Evolutionary conservation across 2,329 filamentous ascomycete species (phyloP), one percentile per base, ranked within the genome.

Genomic region (Aphanoascus verrucosus): DNA sequence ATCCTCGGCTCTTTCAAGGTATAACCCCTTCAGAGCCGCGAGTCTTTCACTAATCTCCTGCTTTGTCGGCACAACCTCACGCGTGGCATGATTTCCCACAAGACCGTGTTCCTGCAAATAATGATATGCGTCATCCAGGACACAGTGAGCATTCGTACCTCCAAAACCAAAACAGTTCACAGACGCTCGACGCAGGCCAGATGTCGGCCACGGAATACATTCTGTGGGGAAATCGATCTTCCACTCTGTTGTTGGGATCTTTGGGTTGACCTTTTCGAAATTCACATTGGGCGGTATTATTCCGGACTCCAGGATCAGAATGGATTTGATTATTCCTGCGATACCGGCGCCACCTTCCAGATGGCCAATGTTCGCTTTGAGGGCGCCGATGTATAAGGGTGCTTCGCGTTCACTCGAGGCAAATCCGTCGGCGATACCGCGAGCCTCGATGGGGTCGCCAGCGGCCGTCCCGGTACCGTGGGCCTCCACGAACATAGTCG

Each of bases 261-360:
- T 59, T 4, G 65, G 64, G 45, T 67, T 68, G 3, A 60, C 32
- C 5, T 44, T 64, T 34, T 62, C 41, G 31, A 67, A 64, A 9
- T 58, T 58, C 7, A 63, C 17, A 49, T 64, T 64, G 1, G 73
- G 71, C 9, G 70, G 64, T n/a, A 75, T 67, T 11, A 72, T 65
- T 0, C 68, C 69, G 42, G 69, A 69, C 57, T 75, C 72, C 2
- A 76, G 57, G 60, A 71, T 67, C 56, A 75, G 45, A 3, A 61
- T 54, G 2, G 60, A 56, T 41, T 63, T 64, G 1, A 68, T 49
- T 4, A 69, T 7, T 23, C 60, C 58, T 5, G 62, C 61, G 6
- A 67, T 35, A 7, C 63, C 65, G 6, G 63, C 61, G 7, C 58
- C 55, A 14, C 58, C 58, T 54, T 65, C 64, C 3, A 55, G 40